A percentile compares a stretch with the other conserved stretches of the same genome.
phyloP scores from a whole-genome alignment of 1,139 yeast genomes.

The Pichia sp. region DNA sequence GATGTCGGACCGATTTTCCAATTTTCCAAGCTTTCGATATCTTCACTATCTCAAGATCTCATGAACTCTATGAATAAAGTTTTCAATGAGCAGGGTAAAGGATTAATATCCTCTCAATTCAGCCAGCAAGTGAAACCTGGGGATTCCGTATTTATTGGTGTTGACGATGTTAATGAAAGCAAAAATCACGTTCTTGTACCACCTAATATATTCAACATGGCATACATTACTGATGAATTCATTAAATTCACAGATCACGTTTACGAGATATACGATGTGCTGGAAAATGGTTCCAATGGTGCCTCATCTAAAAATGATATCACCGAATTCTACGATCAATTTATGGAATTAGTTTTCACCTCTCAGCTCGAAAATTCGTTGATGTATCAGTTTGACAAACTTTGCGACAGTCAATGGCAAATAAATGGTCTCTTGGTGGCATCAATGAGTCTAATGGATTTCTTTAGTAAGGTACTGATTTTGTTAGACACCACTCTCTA shows the following conservation, averaged over 20 bases:
- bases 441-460: conserved; percentile 38
- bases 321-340: conserved; percentile 47
- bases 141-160: conserved; percentile 41
- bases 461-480: conserved; percentile 45
- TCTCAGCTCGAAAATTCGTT: conserved; percentile 58
- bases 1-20: conserved; percentile 35
- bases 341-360: conserved; percentile 58
- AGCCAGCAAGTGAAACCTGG: conserved; percentile 3
- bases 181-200: conserved; percentile 65
- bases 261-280: conserved; percentile 21
- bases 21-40: conserved; percentile 39
- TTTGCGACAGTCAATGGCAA: conserved; percentile 13
- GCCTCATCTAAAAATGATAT: conserved; percentile 25
- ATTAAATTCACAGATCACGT: conserved; percentile 51
- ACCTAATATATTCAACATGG: conserved; percentile 74
- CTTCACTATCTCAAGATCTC: conserved; percentile 17
- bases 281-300: not conserved
- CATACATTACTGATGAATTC: conserved; percentile 59
- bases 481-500: conserved; percentile 55
- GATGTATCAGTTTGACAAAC: conserved; percentile 30
- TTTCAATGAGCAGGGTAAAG: conserved; percentile 45
- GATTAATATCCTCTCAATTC: conserved; percentile 6
- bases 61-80: conserved; percentile 44
- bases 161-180: conserved; percentile 38
- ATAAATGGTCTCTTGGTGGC: conserved; percentile 40